These are phyloP conservation scores for Vinca minor DNA, from an alignment of 257 asterid species.

Conservation along the genomic window DNA sequence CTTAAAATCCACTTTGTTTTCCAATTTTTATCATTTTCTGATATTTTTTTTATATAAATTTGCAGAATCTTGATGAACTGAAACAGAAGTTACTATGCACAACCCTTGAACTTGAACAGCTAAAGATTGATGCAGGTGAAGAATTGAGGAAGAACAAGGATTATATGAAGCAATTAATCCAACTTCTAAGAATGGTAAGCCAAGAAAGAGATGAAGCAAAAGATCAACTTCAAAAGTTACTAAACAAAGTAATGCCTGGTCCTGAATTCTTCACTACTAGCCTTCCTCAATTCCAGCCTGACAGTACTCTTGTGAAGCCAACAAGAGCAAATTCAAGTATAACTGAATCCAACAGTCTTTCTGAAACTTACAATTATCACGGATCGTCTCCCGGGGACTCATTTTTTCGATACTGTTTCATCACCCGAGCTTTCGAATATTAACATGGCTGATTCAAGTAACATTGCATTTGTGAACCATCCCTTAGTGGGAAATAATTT, in stretches of 20 bases:
- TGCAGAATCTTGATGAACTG: constrained; percentile 34
- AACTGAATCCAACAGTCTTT: constrained; percentile 54
- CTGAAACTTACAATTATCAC: constrained; percentile 45
- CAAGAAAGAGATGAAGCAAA: constrained; percentile 40
- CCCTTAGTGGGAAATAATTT: constrained; percentile 10
- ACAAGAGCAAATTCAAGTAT: constrained; percentile 45
- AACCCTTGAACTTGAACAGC: constrained; percentile 25
- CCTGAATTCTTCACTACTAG: constrained; percentile 9
- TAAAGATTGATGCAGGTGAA: constrained; percentile 25
- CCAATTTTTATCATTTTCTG: not conserved
- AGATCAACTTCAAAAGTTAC: constrained; percentile 32
- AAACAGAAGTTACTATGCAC: constrained; percentile 26
- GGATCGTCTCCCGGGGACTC: constrained; percentile 45
- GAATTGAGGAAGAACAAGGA: constrained; percentile 28
- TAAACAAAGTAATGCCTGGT: constrained; percentile 24
- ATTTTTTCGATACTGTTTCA: constrained; percentile 31
- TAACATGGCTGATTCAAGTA: constrained; percentile 23
- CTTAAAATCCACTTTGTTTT: not conserved
- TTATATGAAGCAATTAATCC: constrained; percentile 20
- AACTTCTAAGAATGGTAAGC: constrained; percentile 19
- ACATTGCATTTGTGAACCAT: constrained; percentile 12
- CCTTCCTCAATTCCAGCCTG: constrained; percentile 18
- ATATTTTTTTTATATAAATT: not conserved
- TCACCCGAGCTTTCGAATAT: constrained; percentile 49
- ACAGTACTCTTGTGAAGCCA: constrained; percentile 20